Evolutionary conservation across 352 stramenopile species (phyloP), one percentile per base, ranked within the genome.

Genomic region (Pythium aphanidermatum): DNA sequence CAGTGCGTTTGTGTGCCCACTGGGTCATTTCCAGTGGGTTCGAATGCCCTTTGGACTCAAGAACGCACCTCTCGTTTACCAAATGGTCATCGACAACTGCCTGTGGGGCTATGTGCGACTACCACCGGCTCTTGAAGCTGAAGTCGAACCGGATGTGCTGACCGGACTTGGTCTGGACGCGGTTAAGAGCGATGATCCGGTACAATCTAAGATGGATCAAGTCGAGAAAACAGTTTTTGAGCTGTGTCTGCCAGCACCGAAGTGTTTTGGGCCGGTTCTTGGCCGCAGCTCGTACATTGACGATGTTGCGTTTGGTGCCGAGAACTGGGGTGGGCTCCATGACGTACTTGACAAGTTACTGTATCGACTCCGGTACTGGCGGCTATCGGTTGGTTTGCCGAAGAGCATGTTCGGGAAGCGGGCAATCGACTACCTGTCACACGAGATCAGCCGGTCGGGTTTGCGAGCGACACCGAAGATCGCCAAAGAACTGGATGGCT

Each of bases 21-120:
- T 61, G 0, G 53, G 53, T n/a, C 46, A 56, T 23, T 62, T 62
- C 36, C 40, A 62, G 35, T 58, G 33, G 54, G 20, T 53, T 0
- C 14, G 54, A 1, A 58, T 62, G 54, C 54, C 46, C 0, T 50
- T 58, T 12, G 54, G 46, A 0, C 30, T 62, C 2, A 62, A 57
- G 31, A 52, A 50, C 16, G 54, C 54, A 0, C 54, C 54, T 0
- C 29, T 51, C 24, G 36, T 55, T n/a, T 60, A 60, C 39, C 44
- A 60, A 27, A 4, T 35, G 20, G 19, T 60, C 9, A 46, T 63
- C 12, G 54, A 58, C 31, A 63, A 63, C 27, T 23, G 16, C 5
- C 23, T 52, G 0, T 57, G 40, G 39, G 53, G 53, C 0, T 62
- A 44, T 14, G 46, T 57, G 0, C 39, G 39, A 6, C 30, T 54